Evolutionary conservation across 495 filamentous ascomycete genomes (phyloP).

Genomic region (Lepraria neglecta): DNA sequence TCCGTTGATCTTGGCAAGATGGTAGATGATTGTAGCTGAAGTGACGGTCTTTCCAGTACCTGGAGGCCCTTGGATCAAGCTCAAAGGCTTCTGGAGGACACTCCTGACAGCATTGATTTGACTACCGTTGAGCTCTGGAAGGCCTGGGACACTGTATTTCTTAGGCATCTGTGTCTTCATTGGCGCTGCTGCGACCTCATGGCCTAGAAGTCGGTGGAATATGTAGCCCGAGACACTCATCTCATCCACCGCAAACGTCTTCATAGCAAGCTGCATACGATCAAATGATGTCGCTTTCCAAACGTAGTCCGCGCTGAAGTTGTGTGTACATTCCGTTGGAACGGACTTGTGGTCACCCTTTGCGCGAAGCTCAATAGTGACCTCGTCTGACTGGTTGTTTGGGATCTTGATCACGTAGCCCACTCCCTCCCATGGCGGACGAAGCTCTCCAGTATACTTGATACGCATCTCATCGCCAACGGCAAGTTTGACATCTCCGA

Average conservation of each 20-base stretch:
- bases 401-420: slow-evolving; percentile 99
- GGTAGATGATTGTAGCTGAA: slow-evolving; percentile 98
- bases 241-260: slow-evolving; percentile 97
- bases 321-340: slow-evolving; percentile 94
- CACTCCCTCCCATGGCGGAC: slow-evolving; percentile 93
- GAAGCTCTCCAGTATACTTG: slow-evolving; percentile 91
- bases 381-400: slow-evolving; percentile 98
- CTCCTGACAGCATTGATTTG: slow-evolving; percentile 97
- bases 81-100: slow-evolving; percentile 85
- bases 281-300: slow-evolving; percentile 99
- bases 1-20: slow-evolving; percentile 89
- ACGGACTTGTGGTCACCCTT: slow-evolving; percentile 90
- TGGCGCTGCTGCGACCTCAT: slow-evolving; percentile 90
- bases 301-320: slow-evolving; percentile 97
- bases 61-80: slow-evolving; percentile 92
- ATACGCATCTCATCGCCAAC: slow-evolving; percentile 98
- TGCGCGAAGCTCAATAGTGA: slow-evolving; percentile 87
- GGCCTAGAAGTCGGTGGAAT: slow-evolving; percentile 93
- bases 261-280: slow-evolving; percentile 98
- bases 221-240: slow-evolving; percentile 99
- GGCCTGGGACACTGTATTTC: slow-evolving; percentile 91
- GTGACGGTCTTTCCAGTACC: slow-evolving; percentile 99
- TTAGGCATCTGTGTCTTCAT: slow-evolving; percentile 96
- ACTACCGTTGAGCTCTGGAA: slow-evolving; percentile 91
- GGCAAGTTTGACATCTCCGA: slow-evolving; percentile 95